Evolutionary conservation across 495 filamentous ascomycete genomes (phyloP), one percentile per base, ranked within the genome.

Genomic region (Penicillium parvum): DNA sequence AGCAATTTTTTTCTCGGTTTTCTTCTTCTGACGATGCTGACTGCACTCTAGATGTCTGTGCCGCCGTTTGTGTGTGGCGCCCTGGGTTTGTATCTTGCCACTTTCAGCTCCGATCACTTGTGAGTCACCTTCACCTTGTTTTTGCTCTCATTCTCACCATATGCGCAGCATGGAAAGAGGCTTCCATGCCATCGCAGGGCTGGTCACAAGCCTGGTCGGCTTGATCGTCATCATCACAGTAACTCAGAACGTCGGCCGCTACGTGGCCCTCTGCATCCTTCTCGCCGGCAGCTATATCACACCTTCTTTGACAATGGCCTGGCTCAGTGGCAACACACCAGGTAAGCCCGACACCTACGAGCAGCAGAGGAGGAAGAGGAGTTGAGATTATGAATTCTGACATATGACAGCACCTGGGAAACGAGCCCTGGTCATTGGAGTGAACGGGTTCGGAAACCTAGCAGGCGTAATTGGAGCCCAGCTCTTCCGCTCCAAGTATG

Each of bases 391-490:
- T 4, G 12, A 6, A 15, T 8, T 34, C 32, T 34, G 12, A 34
- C 9, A 12, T 9, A 16, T 14, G 15, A 7, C n/a, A 38, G 35
- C 18, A 29, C 71, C 71, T 10, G 74, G 77, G 6, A 79, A 79
- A 50, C 63, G 78, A 0, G 62, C 74, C 1, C 52, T 80, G 3
- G 55, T 78, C 17, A 63, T 82, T 17, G 78, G 78, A 1, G 70
- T 82, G 43, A 81, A 81, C 43, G 79, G 78, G 7, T 80, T 68
- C 66, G 78, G 78, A 2, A 81, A 81, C 37, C 53, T 80, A 5
- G 78, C 77, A 0, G 78, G 78, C 17, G 61, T 80, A 5, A 50
- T 81, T 32, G 63, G 62, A 7, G 58, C 68, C 4, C 45, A 66
- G 29, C 51, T 82, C 0, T 81, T 5, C 21, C 35, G 35, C 18